Evolutionary conservation across 352 stramenopile species (phyloP).

Genomic region (Sclerospora graminicola): DNA sequence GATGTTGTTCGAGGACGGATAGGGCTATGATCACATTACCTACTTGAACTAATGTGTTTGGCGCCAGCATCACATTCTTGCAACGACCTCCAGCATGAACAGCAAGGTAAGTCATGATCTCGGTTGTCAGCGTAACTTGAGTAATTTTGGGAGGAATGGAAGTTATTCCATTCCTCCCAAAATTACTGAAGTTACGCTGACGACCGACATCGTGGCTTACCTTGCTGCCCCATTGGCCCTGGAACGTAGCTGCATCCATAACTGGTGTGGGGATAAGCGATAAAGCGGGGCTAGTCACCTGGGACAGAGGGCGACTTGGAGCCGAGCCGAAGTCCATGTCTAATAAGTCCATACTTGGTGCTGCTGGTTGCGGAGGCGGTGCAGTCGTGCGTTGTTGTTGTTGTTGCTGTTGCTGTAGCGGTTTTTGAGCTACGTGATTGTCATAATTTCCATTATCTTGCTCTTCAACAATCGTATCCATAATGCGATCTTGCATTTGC

Average conservation of each 20-base stretch:
- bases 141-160: no score
- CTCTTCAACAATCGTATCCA: constrained; percentile 87
- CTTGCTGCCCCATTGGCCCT: constrained; percentile 58
- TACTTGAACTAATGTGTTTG: no score
- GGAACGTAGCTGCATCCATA: constrained; percentile 70
- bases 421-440: constrained; percentile 16
- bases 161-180: no score
- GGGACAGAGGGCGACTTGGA: constrained; percentile 7
- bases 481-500: constrained; percentile 77
- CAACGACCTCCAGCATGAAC: no score
- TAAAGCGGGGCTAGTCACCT: constrained; percentile 22
- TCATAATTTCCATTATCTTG: constrained; percentile 25
- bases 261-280: constrained; percentile 45
- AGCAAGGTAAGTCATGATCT: no score
- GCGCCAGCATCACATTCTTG: no score
- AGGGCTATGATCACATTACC: no score
- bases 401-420: constrained; percentile 23
- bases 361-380: constrained; percentile 11
- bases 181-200: no score
- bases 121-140: no score
- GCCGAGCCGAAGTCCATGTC: constrained; percentile 66
- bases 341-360: constrained; percentile 53
- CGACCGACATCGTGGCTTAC: no score
- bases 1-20: no score
- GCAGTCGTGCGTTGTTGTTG: constrained; percentile 38